These are phyloP conservation scores for Syzygium aqueum DNA, from an alignment of 345 rosid species.

Conservation along the genomic window DNA sequence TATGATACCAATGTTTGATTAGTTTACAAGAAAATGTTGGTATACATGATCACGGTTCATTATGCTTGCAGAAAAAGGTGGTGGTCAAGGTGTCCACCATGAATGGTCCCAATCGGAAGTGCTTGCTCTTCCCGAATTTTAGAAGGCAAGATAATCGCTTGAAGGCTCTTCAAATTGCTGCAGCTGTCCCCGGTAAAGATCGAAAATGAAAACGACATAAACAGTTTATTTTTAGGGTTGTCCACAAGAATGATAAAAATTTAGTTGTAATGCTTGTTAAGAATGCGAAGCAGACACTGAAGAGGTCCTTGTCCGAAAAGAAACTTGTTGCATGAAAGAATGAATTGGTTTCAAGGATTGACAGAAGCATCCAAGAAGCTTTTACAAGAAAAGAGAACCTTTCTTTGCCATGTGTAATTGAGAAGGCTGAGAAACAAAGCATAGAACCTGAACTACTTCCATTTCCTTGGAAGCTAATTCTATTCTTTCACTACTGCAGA, in stretches of 20 bases:
- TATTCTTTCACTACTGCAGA: background rate
- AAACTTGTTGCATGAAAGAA: background rate
- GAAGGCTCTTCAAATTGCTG: slow-evolving; percentile 15
- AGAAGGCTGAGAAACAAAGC: background rate
- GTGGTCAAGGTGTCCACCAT: slow-evolving; percentile 12
- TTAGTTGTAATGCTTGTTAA: background rate
- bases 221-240: background rate
- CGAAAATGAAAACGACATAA: background rate
- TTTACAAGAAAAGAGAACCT: background rate
- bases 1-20: background rate
- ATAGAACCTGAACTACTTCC: background rate
- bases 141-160: background rate
- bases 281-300: background rate
- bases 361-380: background rate
- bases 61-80: slow-evolving; percentile 16
- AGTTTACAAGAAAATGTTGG: background rate
- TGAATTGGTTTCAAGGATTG: background rate
- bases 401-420: background rate
- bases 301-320: background rate
- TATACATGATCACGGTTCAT: background rate
- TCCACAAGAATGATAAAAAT: background rate
- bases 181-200: slow-evolving; percentile 4
- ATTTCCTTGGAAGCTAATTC: background rate
- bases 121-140: background rate
- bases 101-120: background rate